Evolutionary conservation across 2,329 filamentous ascomycete genomes (phyloP).

Genomic region (Neofusicoccum sp.): DNA sequence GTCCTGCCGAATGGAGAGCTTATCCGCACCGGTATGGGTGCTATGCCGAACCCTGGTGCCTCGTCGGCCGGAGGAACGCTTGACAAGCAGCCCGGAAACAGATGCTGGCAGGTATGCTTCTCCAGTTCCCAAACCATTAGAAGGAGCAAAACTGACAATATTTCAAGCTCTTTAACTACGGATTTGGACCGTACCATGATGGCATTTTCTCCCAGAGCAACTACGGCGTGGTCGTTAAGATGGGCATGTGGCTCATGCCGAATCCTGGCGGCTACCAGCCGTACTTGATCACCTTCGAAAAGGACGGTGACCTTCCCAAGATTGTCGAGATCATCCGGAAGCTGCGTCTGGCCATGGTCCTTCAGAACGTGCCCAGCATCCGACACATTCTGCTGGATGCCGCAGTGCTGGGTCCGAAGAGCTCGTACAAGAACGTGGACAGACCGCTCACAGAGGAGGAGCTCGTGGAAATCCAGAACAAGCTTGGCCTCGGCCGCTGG

Average conservation of each 20-base stretch:
- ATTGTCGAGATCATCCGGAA: constrained; percentile 54
- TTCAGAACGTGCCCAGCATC: constrained; percentile 50
- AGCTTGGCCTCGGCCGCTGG: constrained; percentile 48
- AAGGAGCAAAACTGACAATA: background rate
- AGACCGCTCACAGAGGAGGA: constrained; percentile 44
- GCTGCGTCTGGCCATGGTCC: constrained; percentile 41
- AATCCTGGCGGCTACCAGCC: constrained; percentile 54
- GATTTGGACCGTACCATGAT: constrained; percentile 41
- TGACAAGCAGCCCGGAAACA: constrained; percentile 26
- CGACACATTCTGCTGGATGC: constrained; percentile 46
- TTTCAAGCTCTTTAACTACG: constrained; percentile 34
- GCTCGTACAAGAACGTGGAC: constrained; percentile 30
- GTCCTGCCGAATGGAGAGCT: constrained; percentile 46
- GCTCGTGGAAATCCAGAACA: constrained; percentile 45
- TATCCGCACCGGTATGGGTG: constrained; percentile 47
- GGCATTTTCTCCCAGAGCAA: constrained; percentile 42
- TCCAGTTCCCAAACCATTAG: background rate
- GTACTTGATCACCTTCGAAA: constrained; percentile 49
- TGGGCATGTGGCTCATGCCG: constrained; percentile 58
- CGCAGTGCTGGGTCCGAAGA: constrained; percentile 42
- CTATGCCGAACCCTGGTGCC: constrained; percentile 31
- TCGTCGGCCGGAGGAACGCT: background rate
- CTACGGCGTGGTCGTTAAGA: constrained; percentile 47
- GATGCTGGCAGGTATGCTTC: constrained; percentile 28
- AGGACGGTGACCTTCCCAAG: constrained; percentile 53